phyloP scores from a whole-genome alignment of 345 rosid genomes.

The Abelmoschus esculentus region DNA sequence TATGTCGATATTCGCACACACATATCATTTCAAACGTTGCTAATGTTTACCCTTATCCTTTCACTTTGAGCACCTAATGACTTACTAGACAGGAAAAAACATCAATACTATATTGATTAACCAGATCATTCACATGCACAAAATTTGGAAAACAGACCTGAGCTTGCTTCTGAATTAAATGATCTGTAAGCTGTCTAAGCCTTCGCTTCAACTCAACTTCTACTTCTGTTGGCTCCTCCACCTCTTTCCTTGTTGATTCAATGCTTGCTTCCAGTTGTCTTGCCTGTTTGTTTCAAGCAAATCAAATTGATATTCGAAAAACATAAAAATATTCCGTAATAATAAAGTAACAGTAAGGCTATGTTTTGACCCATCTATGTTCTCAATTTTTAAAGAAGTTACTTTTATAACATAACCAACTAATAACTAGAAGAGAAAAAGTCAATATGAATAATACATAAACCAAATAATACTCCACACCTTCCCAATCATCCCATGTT shows the following conservation, averaged over 20 bases:
- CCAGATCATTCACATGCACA: background rate
- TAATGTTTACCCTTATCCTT: too few species aligned
- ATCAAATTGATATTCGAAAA: background rate
- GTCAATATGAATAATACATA: background rate
- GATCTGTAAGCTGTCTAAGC: conserved; percentile 90
- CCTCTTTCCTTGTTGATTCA: conserved; percentile 62
- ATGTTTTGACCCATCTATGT: background rate
- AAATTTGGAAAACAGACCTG: conserved; percentile 49
- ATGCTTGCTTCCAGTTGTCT: conserved; percentile 53
- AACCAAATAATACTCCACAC: background rate
- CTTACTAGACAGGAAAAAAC: background rate
- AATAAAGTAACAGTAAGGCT: background rate
- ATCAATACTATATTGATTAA: background rate
- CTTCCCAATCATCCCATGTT: background rate
- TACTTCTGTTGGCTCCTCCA: conserved; percentile 86
- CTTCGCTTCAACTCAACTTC: conserved; percentile 77
- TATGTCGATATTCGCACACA: background rate
- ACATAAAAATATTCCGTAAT: background rate
- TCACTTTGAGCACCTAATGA: conserved; percentile 45
- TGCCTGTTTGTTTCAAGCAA: conserved; percentile 35
- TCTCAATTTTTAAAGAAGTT: background rate
- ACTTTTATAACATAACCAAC: background rate
- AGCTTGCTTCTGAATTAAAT: conserved; percentile 92
- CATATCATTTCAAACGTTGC: background rate
- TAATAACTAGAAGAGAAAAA: background rate